Percentiles rank a stretch among this genome's conserved stretches.
These are phyloP conservation scores for Brassica napus DNA, from an alignment of 345 rosid genomes.

Conservation along the genomic window Da-Ae NC_063452.1:155001-155500, in stretches of 20 bases:
- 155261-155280: constrained; percentile 90
- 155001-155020: background rate
- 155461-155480: constrained; percentile 81
- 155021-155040: background rate
- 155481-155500: constrained; percentile 80
- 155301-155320: constrained; percentile 73
- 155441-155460: constrained; percentile 92
- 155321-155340: constrained; percentile 75
- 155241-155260: constrained; percentile 56
- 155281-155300: constrained; percentile 77
- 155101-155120: background rate
- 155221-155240: constrained; percentile 52
- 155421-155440: constrained; percentile 50
- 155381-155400: background rate
- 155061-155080: too few species aligned
- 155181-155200: constrained; percentile 50
- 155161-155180: constrained; percentile 6
- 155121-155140: constrained; percentile 72
- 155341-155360: constrained; percentile 78
- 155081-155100: background rate
- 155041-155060: background rate
- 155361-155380: constrained; percentile 16
- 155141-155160: constrained; percentile 62
- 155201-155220: constrained; percentile 61
- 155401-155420: background rate